Conservation (phyloP, 2,329 filamentous ascomycete genomes). For the Fusarium annulatum region DNA sequence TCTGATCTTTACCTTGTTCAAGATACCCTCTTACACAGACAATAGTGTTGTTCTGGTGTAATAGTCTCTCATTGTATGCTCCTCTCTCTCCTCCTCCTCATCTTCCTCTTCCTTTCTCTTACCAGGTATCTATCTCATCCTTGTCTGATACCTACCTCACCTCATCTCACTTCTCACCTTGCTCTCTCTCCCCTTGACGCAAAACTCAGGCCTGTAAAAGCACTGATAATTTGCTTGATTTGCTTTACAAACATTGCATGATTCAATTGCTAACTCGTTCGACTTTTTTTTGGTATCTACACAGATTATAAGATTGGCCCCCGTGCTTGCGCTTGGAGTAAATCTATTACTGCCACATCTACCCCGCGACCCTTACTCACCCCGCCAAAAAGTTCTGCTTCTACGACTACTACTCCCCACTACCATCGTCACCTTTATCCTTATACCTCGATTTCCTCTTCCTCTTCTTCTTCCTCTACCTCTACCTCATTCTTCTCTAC, state of each 20-base stretch:
- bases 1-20: background rate
- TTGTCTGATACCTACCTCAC: conserved; percentile 29
- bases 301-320: conserved; percentile 28
- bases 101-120: conserved; percentile 17
- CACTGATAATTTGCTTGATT: conserved; percentile 28
- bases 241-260: conserved; percentile 11
- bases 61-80: conserved; percentile 18
- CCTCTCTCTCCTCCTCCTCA: background rate
- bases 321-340: conserved; percentile 35
- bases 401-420: conserved; percentile 22
- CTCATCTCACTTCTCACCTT: background rate
- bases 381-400: conserved; percentile 44
- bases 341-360: conserved; percentile 38
- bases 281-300: conserved; percentile 31
- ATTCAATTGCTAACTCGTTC: conserved; percentile 41
- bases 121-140: conserved; percentile 25
- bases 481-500: conserved; percentile 48
- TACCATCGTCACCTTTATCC: conserved; percentile 33
- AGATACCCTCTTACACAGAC: conserved; percentile 29
- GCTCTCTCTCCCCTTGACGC: conserved; percentile 22
- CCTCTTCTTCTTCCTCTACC: conserved; percentile 12
- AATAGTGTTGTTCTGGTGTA: conserved; percentile 14
- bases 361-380: conserved; percentile 44
- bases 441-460: conserved; percentile 1
- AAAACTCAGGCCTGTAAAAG: conserved; percentile 27